Percentiles rank a stretch among this genome's conserved stretches.
Evolutionary conservation across 352 stramenopile genomes (phyloP).

Genomic region (Blastocystis sp.): DNA sequence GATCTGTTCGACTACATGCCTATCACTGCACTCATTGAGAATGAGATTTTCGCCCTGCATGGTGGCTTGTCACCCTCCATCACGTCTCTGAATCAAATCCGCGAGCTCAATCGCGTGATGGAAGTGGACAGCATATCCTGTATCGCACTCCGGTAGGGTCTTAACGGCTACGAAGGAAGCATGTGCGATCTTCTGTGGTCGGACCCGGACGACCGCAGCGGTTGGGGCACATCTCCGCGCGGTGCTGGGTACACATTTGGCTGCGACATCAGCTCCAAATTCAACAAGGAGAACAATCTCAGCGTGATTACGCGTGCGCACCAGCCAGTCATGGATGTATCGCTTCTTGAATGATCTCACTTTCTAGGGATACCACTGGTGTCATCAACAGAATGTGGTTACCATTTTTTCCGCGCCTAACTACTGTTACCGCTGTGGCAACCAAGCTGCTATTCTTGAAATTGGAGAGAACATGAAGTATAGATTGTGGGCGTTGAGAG

Average conservation of each 20-base stretch:
- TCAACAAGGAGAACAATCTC: slow-evolving; percentile 88
- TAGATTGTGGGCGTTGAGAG: slow-evolving; percentile 81
- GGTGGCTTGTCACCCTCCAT: slow-evolving; percentile 83
- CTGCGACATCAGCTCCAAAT: slow-evolving; percentile 85
- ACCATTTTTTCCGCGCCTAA: slow-evolving; percentile 97
- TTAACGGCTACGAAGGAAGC: slow-evolving; percentile 85
- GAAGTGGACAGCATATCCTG: slow-evolving; percentile 75
- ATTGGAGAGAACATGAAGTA: slow-evolving; percentile 90
- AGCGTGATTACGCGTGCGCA: slow-evolving; percentile 86
- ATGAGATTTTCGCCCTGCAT: slow-evolving; percentile 88
- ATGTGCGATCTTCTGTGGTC: slow-evolving; percentile 97
- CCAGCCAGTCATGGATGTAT: slow-evolving; percentile 90
- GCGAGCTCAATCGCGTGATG: slow-evolving; percentile 86
- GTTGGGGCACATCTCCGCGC: slow-evolving; percentile 89
- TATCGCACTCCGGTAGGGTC: background rate
- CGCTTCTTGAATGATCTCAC: background rate
- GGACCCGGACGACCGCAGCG: slow-evolving; percentile 87
- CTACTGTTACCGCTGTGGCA: slow-evolving; percentile 97
- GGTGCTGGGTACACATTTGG: slow-evolving; percentile 87
- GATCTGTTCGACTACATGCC: slow-evolving; percentile 91
- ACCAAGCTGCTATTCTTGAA: slow-evolving; percentile 94
- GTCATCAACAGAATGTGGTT: slow-evolving; percentile 88
- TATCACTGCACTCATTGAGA: slow-evolving; percentile 88
- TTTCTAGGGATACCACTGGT: slow-evolving; percentile 87
- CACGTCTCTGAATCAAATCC: slow-evolving; percentile 87